Percentiles rank a stretch among this genome's conserved stretches.
These are phyloP conservation scores for Aristolochia fimbriata DNA, from an alignment of 164 flowering plant genomes.

Conservation along the genomic window DNA sequence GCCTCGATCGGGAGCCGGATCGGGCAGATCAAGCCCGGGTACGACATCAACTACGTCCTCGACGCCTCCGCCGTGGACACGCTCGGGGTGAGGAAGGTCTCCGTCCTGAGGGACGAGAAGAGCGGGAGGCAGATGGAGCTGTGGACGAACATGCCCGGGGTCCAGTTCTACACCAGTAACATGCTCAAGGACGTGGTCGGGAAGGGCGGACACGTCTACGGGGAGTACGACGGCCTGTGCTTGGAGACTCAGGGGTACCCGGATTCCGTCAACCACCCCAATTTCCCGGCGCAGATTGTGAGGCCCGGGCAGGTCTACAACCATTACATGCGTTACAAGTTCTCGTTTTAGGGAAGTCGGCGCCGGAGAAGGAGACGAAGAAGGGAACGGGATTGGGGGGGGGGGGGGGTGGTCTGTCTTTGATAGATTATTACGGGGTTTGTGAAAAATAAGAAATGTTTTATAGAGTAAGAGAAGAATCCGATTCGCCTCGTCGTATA, in stretches of 20 bases:
- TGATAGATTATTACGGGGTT: too few relatives aligned
- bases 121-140: conserved; percentile 54
- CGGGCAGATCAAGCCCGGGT: conserved; percentile 35
- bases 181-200: conserved; percentile 36
- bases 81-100: conserved; percentile 27
- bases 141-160: conserved; percentile 43
- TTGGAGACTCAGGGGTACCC: conserved; percentile 89
- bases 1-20: conserved; percentile 37
- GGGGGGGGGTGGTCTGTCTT: too few relatives aligned
- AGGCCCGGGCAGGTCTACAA: conserved; percentile 40
- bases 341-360: conserved; percentile 13
- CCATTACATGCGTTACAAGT: conserved; percentile 48
- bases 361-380: neutral
- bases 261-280: conserved; percentile 71
- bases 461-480: too few relatives aligned
- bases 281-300: conserved; percentile 71
- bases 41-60: conserved; percentile 62
- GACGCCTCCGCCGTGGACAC: conserved; percentile 13
- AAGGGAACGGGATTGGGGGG: too few relatives aligned
- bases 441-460: too few relatives aligned
- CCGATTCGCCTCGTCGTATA: too few relatives aligned
- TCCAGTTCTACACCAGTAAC: conserved; percentile 62
- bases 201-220: conserved; percentile 50
- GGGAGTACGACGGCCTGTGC: conserved; percentile 33
- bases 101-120: conserved; percentile 32